phyloP scores from a whole-genome alignment of 2,329 filamentous ascomycete genomes.

The Cyclaneusma minus region DNA sequence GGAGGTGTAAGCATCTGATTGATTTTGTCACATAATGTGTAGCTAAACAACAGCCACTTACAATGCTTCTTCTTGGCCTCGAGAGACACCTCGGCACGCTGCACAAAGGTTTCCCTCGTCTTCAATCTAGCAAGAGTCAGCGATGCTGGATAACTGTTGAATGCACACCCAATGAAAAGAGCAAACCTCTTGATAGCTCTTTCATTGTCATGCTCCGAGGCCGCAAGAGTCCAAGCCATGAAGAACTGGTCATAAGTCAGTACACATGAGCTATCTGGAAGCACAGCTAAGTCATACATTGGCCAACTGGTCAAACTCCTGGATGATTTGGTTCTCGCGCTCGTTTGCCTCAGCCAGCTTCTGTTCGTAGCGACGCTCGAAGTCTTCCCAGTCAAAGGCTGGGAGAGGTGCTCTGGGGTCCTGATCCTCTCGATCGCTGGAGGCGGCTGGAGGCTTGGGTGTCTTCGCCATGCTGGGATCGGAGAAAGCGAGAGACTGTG shows the following conservation, averaged over 20 bases:
- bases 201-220: constrained; percentile 56
- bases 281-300: constrained; percentile 29
- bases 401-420: constrained; percentile 8
- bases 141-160: constrained; percentile 3
- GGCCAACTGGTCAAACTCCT: constrained; percentile 52
- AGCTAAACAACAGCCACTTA: constrained; percentile 36
- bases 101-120: constrained; percentile 64
- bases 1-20: constrained; percentile 8
- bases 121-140: constrained; percentile 39
- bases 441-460: not conserved
- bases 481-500: too few species aligned
- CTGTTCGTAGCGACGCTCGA: constrained; percentile 52
- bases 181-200: constrained; percentile 60
- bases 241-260: constrained; percentile 46
- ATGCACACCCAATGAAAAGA: too few species aligned
- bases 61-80: constrained; percentile 67
- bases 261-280: constrained; percentile 1
- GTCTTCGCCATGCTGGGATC: too few species aligned
- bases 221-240: constrained; percentile 60
- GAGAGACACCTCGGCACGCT: constrained; percentile 55
- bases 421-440: not conserved
- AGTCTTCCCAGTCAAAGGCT: constrained; percentile 62
- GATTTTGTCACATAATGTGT: not conserved
- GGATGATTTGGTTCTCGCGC: constrained; percentile 48
- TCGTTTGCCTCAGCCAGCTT: constrained; percentile 46